These are phyloP conservation scores for Fistulinella cinereoalba DNA, from an alignment of 1,284 basidiomycete species.

Conservation along the genomic window DNA sequence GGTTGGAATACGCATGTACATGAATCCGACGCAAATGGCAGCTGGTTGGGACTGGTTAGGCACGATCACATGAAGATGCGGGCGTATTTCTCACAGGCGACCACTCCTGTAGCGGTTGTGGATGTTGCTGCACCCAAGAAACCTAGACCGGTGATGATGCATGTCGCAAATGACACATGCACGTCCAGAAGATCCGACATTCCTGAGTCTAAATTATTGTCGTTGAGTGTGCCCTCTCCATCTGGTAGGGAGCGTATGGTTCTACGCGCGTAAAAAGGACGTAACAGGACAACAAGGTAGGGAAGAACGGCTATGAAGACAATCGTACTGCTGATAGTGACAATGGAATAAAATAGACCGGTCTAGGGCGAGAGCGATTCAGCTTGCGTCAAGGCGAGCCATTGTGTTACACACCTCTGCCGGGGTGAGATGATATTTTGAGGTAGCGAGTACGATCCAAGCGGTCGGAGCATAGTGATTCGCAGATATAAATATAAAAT, in stretches of 20 bases:
- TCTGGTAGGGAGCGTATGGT: background rate
- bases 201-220: slow-evolving; percentile 6
- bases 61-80: background rate
- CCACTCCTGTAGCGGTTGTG: slow-evolving; percentile 6
- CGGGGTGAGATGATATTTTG: slow-evolving; percentile 23
- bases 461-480: slow-evolving; percentile 14
- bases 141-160: slow-evolving; percentile 13
- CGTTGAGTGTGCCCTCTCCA: background rate
- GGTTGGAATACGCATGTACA: slow-evolving; percentile 18
- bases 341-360: slow-evolving; percentile 17
- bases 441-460: slow-evolving; percentile 28
- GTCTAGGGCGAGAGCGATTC: slow-evolving; percentile 21
- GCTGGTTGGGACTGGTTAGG: slow-evolving; percentile 1
- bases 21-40: slow-evolving; percentile 22
- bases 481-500: slow-evolving; percentile 21
- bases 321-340: background rate
- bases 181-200: slow-evolving; percentile 33
- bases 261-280: slow-evolving; percentile 3
- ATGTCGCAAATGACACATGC: slow-evolving; percentile 27
- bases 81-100: slow-evolving; percentile 13
- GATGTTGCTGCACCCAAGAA: slow-evolving; percentile 19
- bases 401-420: slow-evolving; percentile 16
- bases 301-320: background rate
- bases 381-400: background rate
- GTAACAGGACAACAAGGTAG: background rate